These are phyloP conservation scores for Ceratocystis colombiana DNA, from an alignment of 2,329 filamentous ascomycete genomes.

Conservation along the genomic window DNA sequence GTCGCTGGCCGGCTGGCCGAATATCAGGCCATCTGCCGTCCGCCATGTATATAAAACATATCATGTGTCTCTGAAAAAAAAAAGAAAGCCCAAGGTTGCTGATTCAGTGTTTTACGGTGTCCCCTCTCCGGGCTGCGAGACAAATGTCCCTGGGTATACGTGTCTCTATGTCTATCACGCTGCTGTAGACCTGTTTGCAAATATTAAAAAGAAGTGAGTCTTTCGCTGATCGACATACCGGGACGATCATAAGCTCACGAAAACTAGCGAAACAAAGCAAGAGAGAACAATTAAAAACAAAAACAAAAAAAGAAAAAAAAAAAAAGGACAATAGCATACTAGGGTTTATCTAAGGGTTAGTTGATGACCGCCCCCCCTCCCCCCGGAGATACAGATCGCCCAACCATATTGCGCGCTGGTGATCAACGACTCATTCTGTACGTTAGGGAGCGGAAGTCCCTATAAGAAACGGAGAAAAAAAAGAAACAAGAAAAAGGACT, in stretches of 20 bases:
- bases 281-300: not conserved
- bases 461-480: slow-evolving; percentile 15
- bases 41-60: too few relatives aligned
- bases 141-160: too few relatives aligned
- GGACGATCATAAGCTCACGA: slow-evolving; percentile 8
- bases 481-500: slow-evolving; percentile 14
- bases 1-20: too few relatives aligned
- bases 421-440: not conserved
- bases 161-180: too few relatives aligned
- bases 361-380: not conserved
- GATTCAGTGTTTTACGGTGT: too few relatives aligned
- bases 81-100: not conserved
- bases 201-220: not conserved
- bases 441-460: not conserved
- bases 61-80: not conserved
- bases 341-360: not conserved
- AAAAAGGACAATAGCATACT: not conserved
- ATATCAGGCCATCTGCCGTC: too few relatives aligned
- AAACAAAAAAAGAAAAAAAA: too few relatives aligned
- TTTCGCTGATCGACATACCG: not conserved
- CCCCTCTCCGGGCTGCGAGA: too few relatives aligned
- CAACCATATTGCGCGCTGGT: not conserved
- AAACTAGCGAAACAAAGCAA: not conserved
- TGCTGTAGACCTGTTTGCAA: not conserved
- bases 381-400: not conserved